phyloP scores from a whole-genome alignment of 768 basidiomycete species.

The Cystofilobasidium bisporidii region DNA sequence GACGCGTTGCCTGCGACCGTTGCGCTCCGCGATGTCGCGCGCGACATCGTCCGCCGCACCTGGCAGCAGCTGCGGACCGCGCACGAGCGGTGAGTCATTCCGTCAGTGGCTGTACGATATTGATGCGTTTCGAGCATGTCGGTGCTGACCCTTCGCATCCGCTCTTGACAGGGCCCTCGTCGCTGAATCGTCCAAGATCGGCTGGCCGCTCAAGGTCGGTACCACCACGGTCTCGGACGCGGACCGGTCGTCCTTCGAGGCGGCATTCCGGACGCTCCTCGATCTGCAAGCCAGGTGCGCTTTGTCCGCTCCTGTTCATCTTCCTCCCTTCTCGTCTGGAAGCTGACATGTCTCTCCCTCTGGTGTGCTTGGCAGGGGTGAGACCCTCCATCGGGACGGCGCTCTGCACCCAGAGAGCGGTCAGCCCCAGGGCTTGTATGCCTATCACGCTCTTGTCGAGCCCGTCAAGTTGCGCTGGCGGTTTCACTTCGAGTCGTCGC shows the following conservation, averaged over 20 bases:
- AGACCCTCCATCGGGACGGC: slow-evolving; percentile 36
- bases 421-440: slow-evolving; percentile 57
- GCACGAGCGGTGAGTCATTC: neutral
- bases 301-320: neutral
- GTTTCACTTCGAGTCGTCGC: slow-evolving; percentile 81
- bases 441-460: slow-evolving; percentile 71
- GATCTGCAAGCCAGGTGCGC: slow-evolving; percentile 69
- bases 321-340: neutral
- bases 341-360: neutral
- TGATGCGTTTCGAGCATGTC: no score
- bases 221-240: neutral
- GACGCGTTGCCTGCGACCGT: neutral
- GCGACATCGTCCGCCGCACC: slow-evolving; percentile 13
- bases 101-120: no score
- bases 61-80: neutral
- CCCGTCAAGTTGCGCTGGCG: slow-evolving; percentile 80
- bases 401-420: slow-evolving; percentile 39
- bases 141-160: neutral
- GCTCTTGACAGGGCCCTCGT: slow-evolving; percentile 18
- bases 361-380: slow-evolving; percentile 33
- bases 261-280: slow-evolving; percentile 65
- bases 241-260: slow-evolving; percentile 50
- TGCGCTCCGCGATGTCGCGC: slow-evolving; percentile 7
- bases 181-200: slow-evolving; percentile 6
- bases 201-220: slow-evolving; percentile 21